Conservation (phyloP, 805 yeast genomes). For the Pichia phayaonensis region DNA sequence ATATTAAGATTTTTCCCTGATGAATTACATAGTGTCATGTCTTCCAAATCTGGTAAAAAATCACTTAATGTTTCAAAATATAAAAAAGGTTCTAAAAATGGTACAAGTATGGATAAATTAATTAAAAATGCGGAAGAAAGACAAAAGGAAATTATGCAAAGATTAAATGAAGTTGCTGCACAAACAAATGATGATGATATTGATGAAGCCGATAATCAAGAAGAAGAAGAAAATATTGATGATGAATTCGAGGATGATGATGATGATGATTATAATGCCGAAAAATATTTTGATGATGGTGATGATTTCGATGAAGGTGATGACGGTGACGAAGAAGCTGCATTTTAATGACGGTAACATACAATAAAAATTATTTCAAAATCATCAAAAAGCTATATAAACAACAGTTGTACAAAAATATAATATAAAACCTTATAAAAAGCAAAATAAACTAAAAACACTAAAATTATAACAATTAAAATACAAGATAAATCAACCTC, state of each 20-base stretch:
- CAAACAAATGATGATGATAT: constrained; percentile 38
- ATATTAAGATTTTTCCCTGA: constrained; percentile 63
- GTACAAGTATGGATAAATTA: constrained; percentile 27
- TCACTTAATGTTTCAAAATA: constrained; percentile 35
- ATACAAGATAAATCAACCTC: background rate
- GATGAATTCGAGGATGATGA: constrained; percentile 69
- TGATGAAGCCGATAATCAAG: constrained; percentile 35
- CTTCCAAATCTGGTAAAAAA: constrained; percentile 37
- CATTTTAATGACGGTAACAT: constrained; percentile 35
- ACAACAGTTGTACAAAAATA: background rate
- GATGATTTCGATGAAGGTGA: constrained; percentile 49
- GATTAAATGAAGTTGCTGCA: constrained; percentile 30
- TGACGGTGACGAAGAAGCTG: constrained; percentile 66
- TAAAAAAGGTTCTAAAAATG: constrained; percentile 30
- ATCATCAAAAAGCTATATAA: background rate
- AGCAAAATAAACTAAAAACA: background rate
- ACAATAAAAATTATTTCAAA: background rate
- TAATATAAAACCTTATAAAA: background rate
- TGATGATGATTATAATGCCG: constrained; percentile 75
- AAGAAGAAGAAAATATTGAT: constrained; percentile 51
- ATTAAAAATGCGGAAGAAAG: constrained; percentile 23
- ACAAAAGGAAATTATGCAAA: constrained; percentile 25
- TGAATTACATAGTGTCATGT: constrained; percentile 65
- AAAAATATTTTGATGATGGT: constrained; percentile 67
- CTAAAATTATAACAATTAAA: background rate